Evolutionary conservation across 257 asterid genomes (phyloP).

Genomic region (Datura wrightii): DNA sequence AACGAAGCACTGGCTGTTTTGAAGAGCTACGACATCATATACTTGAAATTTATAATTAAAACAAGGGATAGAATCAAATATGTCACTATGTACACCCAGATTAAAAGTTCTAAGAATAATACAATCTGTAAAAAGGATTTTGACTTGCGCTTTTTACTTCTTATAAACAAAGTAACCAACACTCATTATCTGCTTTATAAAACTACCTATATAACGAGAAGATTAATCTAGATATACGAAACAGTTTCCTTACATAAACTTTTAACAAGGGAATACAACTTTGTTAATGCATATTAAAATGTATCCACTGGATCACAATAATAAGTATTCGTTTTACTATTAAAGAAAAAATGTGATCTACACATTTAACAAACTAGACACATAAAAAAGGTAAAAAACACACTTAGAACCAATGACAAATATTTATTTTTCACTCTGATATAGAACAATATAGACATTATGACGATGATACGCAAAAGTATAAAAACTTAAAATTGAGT

Average conservation of each 20-base stretch:
- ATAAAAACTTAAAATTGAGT: too few relatives aligned
- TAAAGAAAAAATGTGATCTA: neutral
- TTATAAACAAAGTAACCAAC: neutral
- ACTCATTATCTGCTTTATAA: neutral
- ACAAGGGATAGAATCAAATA: too few relatives aligned
- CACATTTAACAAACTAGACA: neutral
- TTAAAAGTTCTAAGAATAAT: neutral
- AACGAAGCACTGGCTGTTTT: too few relatives aligned
- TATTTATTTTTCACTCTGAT: neutral
- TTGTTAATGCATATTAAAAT: conserved; percentile 9
- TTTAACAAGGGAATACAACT: neutral
- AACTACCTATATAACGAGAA: neutral
- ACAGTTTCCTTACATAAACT: neutral
- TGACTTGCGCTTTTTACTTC: neutral
- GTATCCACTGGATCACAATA: neutral
- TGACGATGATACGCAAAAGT: too few relatives aligned
- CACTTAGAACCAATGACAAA: neutral
- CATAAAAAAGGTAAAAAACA: neutral
- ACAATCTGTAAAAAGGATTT: neutral
- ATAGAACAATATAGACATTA: too few relatives aligned
- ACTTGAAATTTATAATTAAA: too few relatives aligned
- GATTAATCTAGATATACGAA: neutral
- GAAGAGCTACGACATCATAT: too few relatives aligned
- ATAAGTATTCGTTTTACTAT: neutral
- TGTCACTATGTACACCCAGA: too few relatives aligned